Conservation (phyloP, 1,284 basidiomycete genomes). For the Cystobasidium sp. region DNA sequence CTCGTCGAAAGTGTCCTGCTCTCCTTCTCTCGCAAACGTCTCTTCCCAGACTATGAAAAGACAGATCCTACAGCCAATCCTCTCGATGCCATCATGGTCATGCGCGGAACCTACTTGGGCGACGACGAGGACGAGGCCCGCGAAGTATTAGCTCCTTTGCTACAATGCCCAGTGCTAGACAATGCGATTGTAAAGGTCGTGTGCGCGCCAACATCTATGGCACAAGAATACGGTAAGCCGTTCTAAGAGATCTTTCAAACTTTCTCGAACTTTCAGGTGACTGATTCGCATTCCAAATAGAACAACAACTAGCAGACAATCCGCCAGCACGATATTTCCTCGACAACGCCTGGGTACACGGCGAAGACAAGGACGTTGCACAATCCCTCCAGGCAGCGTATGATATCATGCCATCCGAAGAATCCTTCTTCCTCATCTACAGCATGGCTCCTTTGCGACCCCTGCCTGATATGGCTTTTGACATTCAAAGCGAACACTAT, state of each 20-base stretch:
- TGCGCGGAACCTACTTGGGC: slow-evolving; percentile 2
- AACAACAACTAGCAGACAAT: slow-evolving; percentile 15
- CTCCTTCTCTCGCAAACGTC: slow-evolving; percentile 13
- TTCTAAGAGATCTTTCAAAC: background rate
- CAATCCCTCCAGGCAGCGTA: slow-evolving; percentile 19
- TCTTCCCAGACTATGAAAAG: slow-evolving; percentile 2
- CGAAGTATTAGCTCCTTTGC: slow-evolving; percentile 3
- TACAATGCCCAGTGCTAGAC: slow-evolving; percentile 7
- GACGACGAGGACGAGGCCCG: slow-evolving; percentile 2
- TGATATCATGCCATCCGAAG: slow-evolving; percentile 14
- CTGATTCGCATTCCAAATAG: background rate
- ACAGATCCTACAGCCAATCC: background rate
- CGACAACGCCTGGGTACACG: slow-evolving; percentile 27
- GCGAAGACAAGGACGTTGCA: slow-evolving; percentile 7
- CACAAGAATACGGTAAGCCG: slow-evolving; percentile 7
- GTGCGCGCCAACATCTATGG: slow-evolving; percentile 7
- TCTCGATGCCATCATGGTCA: slow-evolving; percentile 6
- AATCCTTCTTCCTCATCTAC: slow-evolving; percentile 25
- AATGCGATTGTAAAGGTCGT: slow-evolving; percentile 11
- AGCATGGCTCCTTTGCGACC: slow-evolving; percentile 15
- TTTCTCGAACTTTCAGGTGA: no score
- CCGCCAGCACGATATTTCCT: slow-evolving; percentile 12
- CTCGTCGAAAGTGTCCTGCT: slow-evolving; percentile 5
- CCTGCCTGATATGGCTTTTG: slow-evolving; percentile 29
- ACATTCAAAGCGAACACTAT: slow-evolving; percentile 31